A percentile compares a stretch with the other conserved stretches of the same genome.
These are phyloP conservation scores for Hirschfeldia incana DNA, from an alignment of 345 rosid species.

Conservation along the genomic window DNA sequence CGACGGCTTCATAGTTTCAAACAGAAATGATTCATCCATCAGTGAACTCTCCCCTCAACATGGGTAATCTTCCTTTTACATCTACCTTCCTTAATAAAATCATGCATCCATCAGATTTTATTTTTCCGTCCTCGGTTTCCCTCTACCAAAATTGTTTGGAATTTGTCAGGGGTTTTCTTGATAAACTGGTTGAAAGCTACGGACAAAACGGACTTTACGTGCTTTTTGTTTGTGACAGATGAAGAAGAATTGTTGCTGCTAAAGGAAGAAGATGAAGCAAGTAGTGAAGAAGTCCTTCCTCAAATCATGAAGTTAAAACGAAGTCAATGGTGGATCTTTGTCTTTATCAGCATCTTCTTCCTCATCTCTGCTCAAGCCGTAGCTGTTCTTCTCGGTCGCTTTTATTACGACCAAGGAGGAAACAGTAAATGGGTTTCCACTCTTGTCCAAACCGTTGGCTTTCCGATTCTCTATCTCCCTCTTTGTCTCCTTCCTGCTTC, in stretches of 20 bases:
- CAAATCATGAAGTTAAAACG: conserved; percentile 41
- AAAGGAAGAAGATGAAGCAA: conserved; percentile 14
- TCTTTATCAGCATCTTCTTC: conserved; percentile 42
- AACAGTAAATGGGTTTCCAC: conserved; percentile 38
- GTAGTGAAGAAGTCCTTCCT: neutral
- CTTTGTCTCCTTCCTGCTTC: conserved; percentile 51
- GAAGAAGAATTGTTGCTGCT: conserved; percentile 8
- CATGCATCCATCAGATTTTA: neutral
- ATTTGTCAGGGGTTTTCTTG: neutral
- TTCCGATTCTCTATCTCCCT: conserved; percentile 66
- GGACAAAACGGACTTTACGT: neutral
- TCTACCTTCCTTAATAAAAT: neutral
- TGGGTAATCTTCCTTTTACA: neutral
- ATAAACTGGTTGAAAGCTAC: conserved; percentile 2
- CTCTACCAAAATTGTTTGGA: neutral
- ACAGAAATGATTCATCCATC: neutral
- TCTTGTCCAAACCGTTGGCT: conserved; percentile 47
- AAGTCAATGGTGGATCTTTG: conserved; percentile 68
- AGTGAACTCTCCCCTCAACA: neutral
- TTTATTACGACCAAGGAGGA: conserved; percentile 35
- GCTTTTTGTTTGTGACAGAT: conserved; percentile 4
- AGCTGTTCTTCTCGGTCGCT: conserved; percentile 47
- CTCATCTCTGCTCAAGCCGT: conserved; percentile 62
- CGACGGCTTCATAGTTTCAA: neutral
- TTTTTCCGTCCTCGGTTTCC: neutral